These are phyloP conservation scores for Gonium pectorale DNA, from an alignment of 139 green algal species.

Conservation along the genomic window DNA sequence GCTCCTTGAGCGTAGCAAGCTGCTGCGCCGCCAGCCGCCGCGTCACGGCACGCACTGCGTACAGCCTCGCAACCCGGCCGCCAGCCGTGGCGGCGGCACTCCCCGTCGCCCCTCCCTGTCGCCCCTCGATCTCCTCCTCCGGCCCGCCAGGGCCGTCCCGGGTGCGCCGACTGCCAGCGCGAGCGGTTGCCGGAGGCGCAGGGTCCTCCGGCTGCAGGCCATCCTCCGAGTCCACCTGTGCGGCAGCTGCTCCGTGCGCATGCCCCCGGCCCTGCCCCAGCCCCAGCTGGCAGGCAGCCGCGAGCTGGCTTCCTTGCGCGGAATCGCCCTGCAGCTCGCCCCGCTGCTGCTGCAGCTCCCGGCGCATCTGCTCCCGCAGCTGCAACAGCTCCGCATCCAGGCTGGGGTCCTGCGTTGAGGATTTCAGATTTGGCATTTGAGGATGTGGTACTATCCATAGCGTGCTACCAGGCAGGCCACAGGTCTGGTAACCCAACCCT, in stretches of 20 bases:
- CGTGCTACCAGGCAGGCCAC: too few relatives aligned
- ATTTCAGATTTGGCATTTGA: neutral
- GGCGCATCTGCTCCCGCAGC: slow-evolving; percentile 2
- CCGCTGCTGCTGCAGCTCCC: slow-evolving; percentile 7
- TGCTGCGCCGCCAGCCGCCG: slow-evolving; percentile 20
- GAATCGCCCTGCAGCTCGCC: neutral
- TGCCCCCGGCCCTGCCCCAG: too few relatives aligned
- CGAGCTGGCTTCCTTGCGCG: too few relatives aligned
- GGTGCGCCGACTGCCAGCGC: neutral
- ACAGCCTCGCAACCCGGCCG: neutral
- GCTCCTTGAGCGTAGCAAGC: slow-evolving; percentile 7
- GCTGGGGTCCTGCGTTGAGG: neutral
- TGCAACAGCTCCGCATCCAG: slow-evolving; percentile 26
- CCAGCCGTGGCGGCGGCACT: neutral
- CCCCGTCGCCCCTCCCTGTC: too few relatives aligned
- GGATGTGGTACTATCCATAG: neutral
- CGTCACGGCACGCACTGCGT: neutral
- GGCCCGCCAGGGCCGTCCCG: too few relatives aligned
- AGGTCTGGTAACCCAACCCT: too few relatives aligned
- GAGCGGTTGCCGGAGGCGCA: neutral
- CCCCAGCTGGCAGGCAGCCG: too few relatives aligned
- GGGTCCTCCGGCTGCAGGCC: neutral
- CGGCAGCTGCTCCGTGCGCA: neutral
- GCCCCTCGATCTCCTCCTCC: too few relatives aligned
- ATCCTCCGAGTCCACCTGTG: neutral